Evolutionary conservation across 345 rosid species (phyloP).

Genomic region (Ceriops tagal): DNA sequence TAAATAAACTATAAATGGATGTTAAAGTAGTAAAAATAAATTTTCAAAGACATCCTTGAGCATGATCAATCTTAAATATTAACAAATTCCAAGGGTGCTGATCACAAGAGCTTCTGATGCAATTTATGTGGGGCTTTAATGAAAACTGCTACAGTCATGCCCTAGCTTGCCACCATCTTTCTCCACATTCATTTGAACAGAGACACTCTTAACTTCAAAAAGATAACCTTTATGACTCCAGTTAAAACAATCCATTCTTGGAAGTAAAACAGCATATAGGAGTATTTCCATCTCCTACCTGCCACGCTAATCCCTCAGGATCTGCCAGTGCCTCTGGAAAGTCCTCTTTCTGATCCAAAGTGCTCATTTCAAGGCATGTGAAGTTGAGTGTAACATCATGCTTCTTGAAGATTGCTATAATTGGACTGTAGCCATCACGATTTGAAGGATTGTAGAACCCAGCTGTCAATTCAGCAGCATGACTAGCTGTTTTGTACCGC

Average conservation of each 20-base stretch:
- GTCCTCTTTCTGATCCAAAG: slow-evolving; percentile 53
- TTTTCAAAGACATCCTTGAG: background rate
- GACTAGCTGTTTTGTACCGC: slow-evolving; percentile 95
- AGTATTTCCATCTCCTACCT: slow-evolving; percentile 37
- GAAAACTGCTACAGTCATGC: background rate
- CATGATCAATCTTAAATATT: background rate
- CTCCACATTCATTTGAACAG: background rate
- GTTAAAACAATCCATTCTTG: background rate
- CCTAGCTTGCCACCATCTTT: background rate
- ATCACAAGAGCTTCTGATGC: background rate
- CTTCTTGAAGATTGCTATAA: slow-evolving; percentile 66
- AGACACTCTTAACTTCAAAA: background rate
- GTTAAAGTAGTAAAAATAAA: background rate
- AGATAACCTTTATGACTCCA: background rate
- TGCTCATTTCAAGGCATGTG: slow-evolving; percentile 53
- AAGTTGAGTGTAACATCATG: slow-evolving; percentile 70
- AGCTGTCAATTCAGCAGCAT: slow-evolving; percentile 91
- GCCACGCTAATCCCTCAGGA: slow-evolving; percentile 87
- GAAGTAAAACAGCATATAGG: background rate
- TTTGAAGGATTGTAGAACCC: slow-evolving; percentile 89
- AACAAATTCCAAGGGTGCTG: background rate
- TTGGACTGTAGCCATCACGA: slow-evolving; percentile 80
- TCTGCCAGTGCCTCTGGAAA: slow-evolving; percentile 58
- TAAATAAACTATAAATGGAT: background rate
- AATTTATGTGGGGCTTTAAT: background rate